Percentiles rank a stretch among this genome's conserved stretches.
phyloP scores from a whole-genome alignment of 1,139 yeast species.

The Geotrichum klebahnii region DNA sequence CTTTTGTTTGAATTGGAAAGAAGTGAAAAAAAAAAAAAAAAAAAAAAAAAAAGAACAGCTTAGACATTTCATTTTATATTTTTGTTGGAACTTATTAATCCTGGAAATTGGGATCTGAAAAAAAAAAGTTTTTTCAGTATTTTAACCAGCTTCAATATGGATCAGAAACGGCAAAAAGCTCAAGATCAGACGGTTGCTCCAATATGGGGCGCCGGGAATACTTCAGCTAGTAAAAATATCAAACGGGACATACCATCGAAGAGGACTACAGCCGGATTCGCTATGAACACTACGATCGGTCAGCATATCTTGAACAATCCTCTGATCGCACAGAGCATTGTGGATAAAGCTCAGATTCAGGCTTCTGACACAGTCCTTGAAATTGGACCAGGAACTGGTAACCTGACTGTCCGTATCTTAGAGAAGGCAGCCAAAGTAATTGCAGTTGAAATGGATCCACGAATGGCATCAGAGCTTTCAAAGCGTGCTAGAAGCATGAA shows the following conservation, averaged over 20 bases:
- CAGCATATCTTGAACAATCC: slow-evolving; percentile 97
- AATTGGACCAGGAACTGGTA: slow-evolving; percentile 99
- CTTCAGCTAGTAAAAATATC: slow-evolving; percentile 10
- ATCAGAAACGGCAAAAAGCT: too few species aligned
- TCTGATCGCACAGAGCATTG: slow-evolving; percentile 94
- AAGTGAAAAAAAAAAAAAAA: too few species aligned
- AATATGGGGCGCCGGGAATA: too few species aligned
- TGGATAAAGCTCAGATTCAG: slow-evolving; percentile 87
- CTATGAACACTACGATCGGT: slow-evolving; percentile 92
- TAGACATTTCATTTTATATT: too few species aligned
- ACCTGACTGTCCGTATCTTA: slow-evolving; percentile 83
- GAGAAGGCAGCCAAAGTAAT: slow-evolving; percentile 91
- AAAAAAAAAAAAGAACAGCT: too few species aligned
- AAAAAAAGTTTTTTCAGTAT: too few species aligned
- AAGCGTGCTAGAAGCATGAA: slow-evolving; percentile 97
- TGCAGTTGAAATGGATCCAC: slow-evolving; percentile 97
- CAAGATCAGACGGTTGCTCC: slow-evolving; percentile 8
- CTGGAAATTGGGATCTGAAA: too few species aligned
- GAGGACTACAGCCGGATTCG: slow-evolving; percentile 53
- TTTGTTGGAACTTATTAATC: too few species aligned
- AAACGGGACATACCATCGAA: slow-evolving; percentile 10
- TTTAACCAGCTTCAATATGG: too few species aligned
- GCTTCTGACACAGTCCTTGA: slow-evolving; percentile 92
- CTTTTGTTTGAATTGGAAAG: too few species aligned
- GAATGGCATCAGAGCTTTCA: slow-evolving; percentile 98